These are phyloP conservation scores for Spizellomyces punctatus DNA, from an alignment of 192 early-diverging fungal genomes.

Conservation along the genomic window DNA sequence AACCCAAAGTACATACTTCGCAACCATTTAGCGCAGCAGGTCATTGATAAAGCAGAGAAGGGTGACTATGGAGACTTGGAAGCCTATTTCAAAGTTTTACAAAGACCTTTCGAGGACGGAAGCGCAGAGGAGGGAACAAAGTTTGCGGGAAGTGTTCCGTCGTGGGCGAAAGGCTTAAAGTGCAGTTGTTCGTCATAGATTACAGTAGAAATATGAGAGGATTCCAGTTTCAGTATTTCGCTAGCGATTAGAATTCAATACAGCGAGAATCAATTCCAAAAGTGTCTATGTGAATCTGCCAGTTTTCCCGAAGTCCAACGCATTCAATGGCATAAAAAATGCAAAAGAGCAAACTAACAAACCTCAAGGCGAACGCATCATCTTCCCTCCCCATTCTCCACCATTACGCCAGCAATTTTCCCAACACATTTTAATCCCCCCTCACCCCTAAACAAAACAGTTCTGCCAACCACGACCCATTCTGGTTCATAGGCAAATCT, in stretches of 20 bases:
- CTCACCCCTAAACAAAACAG: constrained; percentile 64
- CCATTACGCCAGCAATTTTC: constrained; percentile 39
- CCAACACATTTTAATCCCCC: constrained; percentile 73
- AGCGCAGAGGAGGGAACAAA: constrained; percentile 24
- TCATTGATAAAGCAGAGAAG: constrained; percentile 51
- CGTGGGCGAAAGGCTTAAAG: constrained; percentile 66
- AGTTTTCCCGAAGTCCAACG: too few species aligned
- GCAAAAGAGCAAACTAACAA: too few species aligned
- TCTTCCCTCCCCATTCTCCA: too few species aligned
- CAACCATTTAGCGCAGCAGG: constrained; percentile 50
- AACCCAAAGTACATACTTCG: constrained; percentile 82
- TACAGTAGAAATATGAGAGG: too few species aligned
- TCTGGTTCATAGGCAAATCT: constrained; percentile 65
- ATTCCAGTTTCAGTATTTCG: too few species aligned
- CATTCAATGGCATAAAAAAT: too few species aligned
- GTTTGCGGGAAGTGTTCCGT: constrained; percentile 51
- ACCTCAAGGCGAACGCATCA: too few species aligned
- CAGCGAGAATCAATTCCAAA: too few species aligned
- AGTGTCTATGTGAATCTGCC: too few species aligned
- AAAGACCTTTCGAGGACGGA: constrained; percentile 40
- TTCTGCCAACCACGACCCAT: constrained; percentile 57
- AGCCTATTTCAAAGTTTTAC: constrained; percentile 36
- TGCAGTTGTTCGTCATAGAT: constrained; percentile 74
- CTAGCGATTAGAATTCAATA: too few species aligned
- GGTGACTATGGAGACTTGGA: constrained; percentile 23